Base-by-base conservation (phyloP, 805 yeast species). In the Kazachstania psychrophila region DNA sequence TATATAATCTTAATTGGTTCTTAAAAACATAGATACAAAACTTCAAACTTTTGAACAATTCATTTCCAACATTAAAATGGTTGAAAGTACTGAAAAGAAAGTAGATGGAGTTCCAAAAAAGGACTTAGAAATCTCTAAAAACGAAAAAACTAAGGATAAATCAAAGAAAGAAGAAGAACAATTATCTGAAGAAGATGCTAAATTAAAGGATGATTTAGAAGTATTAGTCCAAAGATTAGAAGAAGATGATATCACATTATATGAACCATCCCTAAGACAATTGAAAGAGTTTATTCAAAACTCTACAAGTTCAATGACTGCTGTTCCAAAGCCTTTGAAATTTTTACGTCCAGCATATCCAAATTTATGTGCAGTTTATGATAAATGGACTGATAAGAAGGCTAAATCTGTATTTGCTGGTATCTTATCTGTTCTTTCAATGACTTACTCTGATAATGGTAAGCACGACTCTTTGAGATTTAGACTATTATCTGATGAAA, bases 231-330 rank as follows among this genome's bases (percentile, higher is more conserved):
- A 86, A 59, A 73, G 85, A 37, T 66, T 92, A 43, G 63, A 63
- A 42, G 87, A 77, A 44, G 58, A 73, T 17, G 34, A 41, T 11
- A 50, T 45, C 3, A 33, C 48, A 2, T 40, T 75, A 15, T 82
- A 84, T 54, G 62, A 62, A 24, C 64, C 75, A 10, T 72, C 86
- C n/a, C 69, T 92, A 48, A 69, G 70, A 28, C 69, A 78, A 36
- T 71, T 92, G 59, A 87, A 86, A 54, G 73, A 70, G 33, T 75
- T 75, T 50, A 88, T 92, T 51, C 76, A 85, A 47, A 94, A 92
- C 38, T 83, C 96, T 10, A 92, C 99, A 3, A 84, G 96, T 26
- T 88, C 96, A 7, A 92, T 92, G 96, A 92, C 98, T 2, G 99
- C 99, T 3, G 98, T 92, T 35, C 99, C 99, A 26, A 92, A 92